These are phyloP conservation scores for Colletotrichum truncatum DNA, from an alignment of 2,329 filamentous ascomycete species.

Conservation along the genomic window DNA sequence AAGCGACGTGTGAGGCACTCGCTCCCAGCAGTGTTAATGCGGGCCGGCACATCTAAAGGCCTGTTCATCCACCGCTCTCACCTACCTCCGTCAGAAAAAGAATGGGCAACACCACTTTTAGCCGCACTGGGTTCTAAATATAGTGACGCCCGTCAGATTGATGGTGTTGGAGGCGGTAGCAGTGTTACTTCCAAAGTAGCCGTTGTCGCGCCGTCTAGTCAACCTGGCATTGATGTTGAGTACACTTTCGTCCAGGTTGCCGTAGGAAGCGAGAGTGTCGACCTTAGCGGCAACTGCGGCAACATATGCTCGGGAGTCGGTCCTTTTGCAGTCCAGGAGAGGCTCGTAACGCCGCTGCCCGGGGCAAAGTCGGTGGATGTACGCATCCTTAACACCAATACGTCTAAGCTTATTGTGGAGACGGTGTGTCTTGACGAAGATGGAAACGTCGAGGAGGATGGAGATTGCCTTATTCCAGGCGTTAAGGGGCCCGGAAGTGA, in stretches of 20 bases:
- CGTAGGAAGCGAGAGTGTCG: conserved; percentile 62
- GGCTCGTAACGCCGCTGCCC: conserved; percentile 43
- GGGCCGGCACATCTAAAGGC: conserved; percentile 70
- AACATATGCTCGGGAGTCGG: conserved; percentile 70
- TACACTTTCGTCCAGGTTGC: conserved; percentile 72
- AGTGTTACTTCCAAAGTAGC: conserved; percentile 70
- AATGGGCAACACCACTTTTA: conserved; percentile 63
- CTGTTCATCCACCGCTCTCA: conserved; percentile 64
- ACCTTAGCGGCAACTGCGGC: conserved; percentile 69
- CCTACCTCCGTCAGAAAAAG: conserved; percentile 53
- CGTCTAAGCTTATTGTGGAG: conserved; percentile 62
- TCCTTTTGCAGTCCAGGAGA: conserved; percentile 65
- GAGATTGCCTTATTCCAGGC: conserved; percentile 66
- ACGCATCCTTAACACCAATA: conserved; percentile 71
- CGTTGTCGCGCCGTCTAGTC: conserved; percentile 56
- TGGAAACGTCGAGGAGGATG: conserved; percentile 55
- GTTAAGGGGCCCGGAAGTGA: conserved; percentile 62
- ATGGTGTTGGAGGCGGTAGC: conserved; percentile 69
- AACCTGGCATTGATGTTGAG: conserved; percentile 62
- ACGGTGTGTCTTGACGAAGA: conserved; percentile 59
- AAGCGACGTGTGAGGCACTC: conserved; percentile 30
- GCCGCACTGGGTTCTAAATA: conserved; percentile 64
- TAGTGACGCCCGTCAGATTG: conserved; percentile 64
- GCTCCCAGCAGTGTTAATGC: conserved; percentile 65
- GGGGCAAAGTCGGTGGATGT: conserved; percentile 30